Evolutionary conservation across 2,329 filamentous ascomycete species (phyloP).

Genomic region (Colletotrichum sp.): DNA sequence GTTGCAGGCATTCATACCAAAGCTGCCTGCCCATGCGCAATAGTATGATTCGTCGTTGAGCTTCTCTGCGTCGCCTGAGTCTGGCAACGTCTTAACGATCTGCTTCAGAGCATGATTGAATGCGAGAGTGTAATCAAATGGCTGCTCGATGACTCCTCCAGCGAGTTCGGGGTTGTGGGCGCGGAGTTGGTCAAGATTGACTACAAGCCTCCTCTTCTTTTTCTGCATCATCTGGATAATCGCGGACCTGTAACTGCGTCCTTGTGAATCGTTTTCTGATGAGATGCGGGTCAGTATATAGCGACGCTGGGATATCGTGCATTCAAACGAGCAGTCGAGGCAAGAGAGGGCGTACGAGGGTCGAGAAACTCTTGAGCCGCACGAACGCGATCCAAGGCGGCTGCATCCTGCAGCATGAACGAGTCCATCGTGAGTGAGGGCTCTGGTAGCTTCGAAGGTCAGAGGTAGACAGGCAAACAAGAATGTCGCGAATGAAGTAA

Average conservation of each 20-base stretch:
- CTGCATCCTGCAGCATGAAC: slow-evolving; percentile 82
- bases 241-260: slow-evolving; percentile 83
- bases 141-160: slow-evolving; percentile 76
- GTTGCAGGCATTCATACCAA: slow-evolving; percentile 94
- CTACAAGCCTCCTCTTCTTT: slow-evolving; percentile 67
- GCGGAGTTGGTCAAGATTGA: slow-evolving; percentile 90
- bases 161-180: slow-evolving; percentile 86
- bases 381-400: slow-evolving; percentile 81
- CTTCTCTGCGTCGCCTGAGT: slow-evolving; percentile 77
- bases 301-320: slow-evolving; percentile 18
- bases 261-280: slow-evolving; percentile 54
- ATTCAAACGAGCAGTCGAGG: not conserved
- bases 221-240: slow-evolving; percentile 80
- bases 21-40: slow-evolving; percentile 95
- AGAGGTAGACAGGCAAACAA: not conserved
- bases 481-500: not conserved
- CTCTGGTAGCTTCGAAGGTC: not conserved
- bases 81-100: slow-evolving; percentile 80
- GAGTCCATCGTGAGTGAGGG: slow-evolving; percentile 64
- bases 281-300: not conserved
- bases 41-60: slow-evolving; percentile 87
- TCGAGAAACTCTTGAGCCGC: slow-evolving; percentile 93
- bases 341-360: slow-evolving; percentile 68
- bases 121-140: slow-evolving; percentile 86
- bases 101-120: slow-evolving; percentile 92